Base-by-base conservation (phyloP, 305 asterid genomes). In the Salvia sclarea region DNA sequence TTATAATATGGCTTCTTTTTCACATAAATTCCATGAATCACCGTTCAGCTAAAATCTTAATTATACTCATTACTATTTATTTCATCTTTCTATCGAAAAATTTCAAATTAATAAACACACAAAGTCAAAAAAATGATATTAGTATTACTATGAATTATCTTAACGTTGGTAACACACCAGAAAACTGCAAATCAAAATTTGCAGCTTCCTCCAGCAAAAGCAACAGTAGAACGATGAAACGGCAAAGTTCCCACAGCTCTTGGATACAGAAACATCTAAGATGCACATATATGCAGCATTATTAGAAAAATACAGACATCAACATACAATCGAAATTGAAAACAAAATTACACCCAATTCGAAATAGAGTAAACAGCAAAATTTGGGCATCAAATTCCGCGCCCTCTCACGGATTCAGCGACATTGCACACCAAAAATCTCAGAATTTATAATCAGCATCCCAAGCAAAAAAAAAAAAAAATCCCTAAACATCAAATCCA, bases 371-470 rank as follows among this genome's bases (percentile, higher is more conserved):
- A 44, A 63, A 41, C 20, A 38, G 12, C 16, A 65, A 75, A 63
- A 44, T 63, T 50, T 62, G 65, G 59, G 54, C 52, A 54, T 44
- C 76, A 72, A 48, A 60, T 38, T 71, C 60, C 53, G 69, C 56
- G 22, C 58, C 59, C 54, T 11, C 57, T 20, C 37, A 35, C n/a
- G 41, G 50, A 44, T 2, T 24, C 41, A 63, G 25, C 65, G 52
- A 50, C 33, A 60, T 55, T 43, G 58, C 43, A 20, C 56, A 17
- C 35, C 37, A 53, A 67, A 52, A 58, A 17, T 59, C 22, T n/a
- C 70, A 31, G 44, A 65, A 56, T 53, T 52, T 25, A 37, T 40
- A 73, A 60, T 56, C 77, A 64, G 20, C 25, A 64, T 45, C 58
- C 30, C 25, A 4, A 16, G n/a, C 1, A 38, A 24, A 33, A 14